These are phyloP conservation scores for Collybiopsis luxurians DNA, from an alignment of 768 basidiomycete genomes.

Conservation along the genomic window DNA sequence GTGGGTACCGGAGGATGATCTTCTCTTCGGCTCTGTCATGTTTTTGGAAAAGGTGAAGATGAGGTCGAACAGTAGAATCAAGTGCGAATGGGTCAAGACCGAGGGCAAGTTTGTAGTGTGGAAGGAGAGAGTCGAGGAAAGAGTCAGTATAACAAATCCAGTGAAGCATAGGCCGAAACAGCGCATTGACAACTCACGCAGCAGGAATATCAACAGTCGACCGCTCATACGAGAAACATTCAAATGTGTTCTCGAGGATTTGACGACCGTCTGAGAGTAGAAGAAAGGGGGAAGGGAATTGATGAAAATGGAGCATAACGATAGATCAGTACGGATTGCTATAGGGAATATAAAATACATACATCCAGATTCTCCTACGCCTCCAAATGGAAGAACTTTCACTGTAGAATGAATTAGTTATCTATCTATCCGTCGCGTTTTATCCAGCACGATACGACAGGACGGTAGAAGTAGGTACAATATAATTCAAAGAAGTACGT, in stretches of 20 bases:
- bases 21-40: not conserved
- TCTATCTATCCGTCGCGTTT: too few species aligned
- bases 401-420: conserved; percentile 27
- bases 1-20: conserved; percentile 6
- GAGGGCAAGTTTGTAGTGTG: too few species aligned
- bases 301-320: not conserved
- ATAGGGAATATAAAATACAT: conserved; percentile 6
- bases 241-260: conserved; percentile 8
- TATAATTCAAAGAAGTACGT: conserved; percentile 23
- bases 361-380: conserved; percentile 73
- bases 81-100: too few species aligned
- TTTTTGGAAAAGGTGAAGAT: not conserved
- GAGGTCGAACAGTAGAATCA: too few species aligned
- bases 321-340: too few species aligned
- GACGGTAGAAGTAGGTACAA: too few species aligned
- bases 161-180: too few species aligned
- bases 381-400: conserved; percentile 72
- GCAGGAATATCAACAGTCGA: conserved; percentile 3
- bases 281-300: too few species aligned
- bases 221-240: conserved; percentile 7
- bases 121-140: too few species aligned
- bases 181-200: not conserved
- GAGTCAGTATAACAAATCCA: too few species aligned
- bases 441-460: too few species aligned
- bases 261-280: conserved; percentile 2